Conservation (phyloP, 2,329 filamentous ascomycete genomes). For the Trichoderma simmonsii region DNA sequence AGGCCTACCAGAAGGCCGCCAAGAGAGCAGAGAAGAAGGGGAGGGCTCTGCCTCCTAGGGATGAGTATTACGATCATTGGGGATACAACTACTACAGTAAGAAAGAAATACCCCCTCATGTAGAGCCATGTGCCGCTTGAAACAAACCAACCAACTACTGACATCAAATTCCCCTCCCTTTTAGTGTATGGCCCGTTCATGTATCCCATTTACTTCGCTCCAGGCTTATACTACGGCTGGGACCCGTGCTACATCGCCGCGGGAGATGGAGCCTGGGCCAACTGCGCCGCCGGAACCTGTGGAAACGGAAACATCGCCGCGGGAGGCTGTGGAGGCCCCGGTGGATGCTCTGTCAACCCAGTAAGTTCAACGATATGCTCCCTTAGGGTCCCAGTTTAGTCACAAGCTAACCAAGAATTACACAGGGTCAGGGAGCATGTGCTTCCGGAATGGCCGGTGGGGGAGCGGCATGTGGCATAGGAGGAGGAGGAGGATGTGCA, state of each 20-base stretch:
- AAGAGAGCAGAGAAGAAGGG: conserved; percentile 50
- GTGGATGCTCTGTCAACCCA: conserved; percentile 20
- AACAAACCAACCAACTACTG: neutral
- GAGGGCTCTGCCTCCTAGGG: conserved; percentile 43
- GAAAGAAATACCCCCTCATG: neutral
- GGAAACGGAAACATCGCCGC: conserved; percentile 40
- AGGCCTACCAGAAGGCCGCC: conserved; percentile 54
- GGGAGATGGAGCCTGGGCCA: conserved; percentile 38
- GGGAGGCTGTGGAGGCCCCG: conserved; percentile 34
- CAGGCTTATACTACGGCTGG: conserved; percentile 45
- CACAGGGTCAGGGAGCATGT: neutral
- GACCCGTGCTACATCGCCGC: conserved; percentile 36
- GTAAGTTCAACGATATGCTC: neutral
- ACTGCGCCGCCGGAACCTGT: conserved; percentile 48
- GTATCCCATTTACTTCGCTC: conserved; percentile 42
- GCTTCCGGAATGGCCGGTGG: neutral
- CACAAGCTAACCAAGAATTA: neutral
- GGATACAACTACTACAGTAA: conserved; percentile 47
- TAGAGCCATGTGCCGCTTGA: neutral
- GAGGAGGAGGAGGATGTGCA: conserved; percentile 38
- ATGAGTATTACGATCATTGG: conserved; percentile 54
- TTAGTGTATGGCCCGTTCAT: conserved; percentile 46
- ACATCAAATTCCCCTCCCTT: neutral
- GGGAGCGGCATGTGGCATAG: conserved; percentile 21
- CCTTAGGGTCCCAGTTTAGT: neutral